Evolutionary conservation across 2,329 filamentous ascomycete genomes (phyloP).

Genomic region (Colletotrichum sp.): DNA sequence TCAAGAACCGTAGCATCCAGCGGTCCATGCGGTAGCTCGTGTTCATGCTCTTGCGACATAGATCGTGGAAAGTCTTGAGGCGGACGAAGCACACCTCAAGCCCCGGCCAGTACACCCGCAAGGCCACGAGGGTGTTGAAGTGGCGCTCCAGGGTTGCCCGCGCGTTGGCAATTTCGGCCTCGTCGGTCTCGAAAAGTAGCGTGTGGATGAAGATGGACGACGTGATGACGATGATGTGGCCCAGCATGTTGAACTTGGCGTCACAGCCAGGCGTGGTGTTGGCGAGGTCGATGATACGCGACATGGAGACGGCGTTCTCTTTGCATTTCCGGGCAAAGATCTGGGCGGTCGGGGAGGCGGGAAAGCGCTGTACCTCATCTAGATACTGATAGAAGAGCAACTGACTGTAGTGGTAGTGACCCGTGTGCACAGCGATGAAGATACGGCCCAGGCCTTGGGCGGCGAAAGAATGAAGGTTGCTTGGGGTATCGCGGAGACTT

Average conservation of each 20-base stretch:
- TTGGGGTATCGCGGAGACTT: conserved; percentile 39
- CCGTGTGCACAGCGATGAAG: conserved; percentile 50
- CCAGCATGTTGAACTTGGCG: conserved; percentile 48
- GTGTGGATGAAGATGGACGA: conserved; percentile 52
- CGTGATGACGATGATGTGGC: conserved; percentile 50
- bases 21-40: conserved; percentile 43
- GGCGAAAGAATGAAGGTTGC: conserved; percentile 42
- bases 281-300: conserved; percentile 43
- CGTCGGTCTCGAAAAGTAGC: conserved; percentile 43
- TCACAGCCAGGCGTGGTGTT: conserved; percentile 40
- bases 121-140: conserved; percentile 45
- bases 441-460: conserved; percentile 43
- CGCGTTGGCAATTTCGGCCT: conserved; percentile 38
- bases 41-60: conserved; percentile 41
- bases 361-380: conserved; percentile 28
- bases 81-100: conserved; percentile 42
- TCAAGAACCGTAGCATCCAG: conserved; percentile 46
- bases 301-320: conserved; percentile 41
- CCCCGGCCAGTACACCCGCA: conserved; percentile 46
- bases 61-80: conserved; percentile 45
- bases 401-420: conserved; percentile 51
- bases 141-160: conserved; percentile 44
- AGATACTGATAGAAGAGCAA: conserved; percentile 55
- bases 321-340: conserved; percentile 44
- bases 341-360: conserved; percentile 16